Percentiles rank a stretch among this genome's conserved stretches.
phyloP scores from a whole-genome alignment of 1,284 basidiomycete genomes.

The Anthracocystis setariae region DNA sequence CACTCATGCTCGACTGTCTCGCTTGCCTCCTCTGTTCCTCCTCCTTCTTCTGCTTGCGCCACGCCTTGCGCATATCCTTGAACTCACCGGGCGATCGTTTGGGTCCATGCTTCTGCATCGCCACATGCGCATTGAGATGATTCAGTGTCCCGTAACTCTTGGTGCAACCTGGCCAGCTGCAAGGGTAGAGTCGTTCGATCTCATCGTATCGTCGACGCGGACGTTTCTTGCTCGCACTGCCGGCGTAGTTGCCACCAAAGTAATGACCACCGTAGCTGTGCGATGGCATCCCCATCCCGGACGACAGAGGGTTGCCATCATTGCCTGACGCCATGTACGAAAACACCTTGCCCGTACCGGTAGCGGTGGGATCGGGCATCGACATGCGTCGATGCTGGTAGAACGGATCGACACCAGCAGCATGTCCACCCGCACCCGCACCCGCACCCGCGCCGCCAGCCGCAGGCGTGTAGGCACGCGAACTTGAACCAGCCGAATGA shows the following conservation, averaged over 20 bases:
- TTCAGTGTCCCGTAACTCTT: constrained; percentile 89
- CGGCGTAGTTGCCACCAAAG: constrained; percentile 32
- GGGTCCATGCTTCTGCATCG: constrained; percentile 87
- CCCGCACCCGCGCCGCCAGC: too few relatives aligned
- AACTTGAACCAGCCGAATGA: constrained; percentile 12
- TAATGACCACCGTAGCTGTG: constrained; percentile 33
- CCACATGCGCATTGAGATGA: constrained; percentile 90
- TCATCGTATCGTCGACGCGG: constrained; percentile 60
- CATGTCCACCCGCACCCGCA: constrained; percentile 13
- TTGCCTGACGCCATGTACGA: constrained; percentile 54
- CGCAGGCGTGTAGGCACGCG: constrained; percentile 38
- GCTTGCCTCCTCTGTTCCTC: constrained; percentile 66
- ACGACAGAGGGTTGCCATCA: constrained; percentile 15
- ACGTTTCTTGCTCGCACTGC: constrained; percentile 51
- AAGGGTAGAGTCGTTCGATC: constrained; percentile 89
- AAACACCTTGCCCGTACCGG: constrained; percentile 40
- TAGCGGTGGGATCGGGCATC: constrained; percentile 30
- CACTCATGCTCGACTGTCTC: constrained; percentile 18
- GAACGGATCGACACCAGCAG: constrained; percentile 20
- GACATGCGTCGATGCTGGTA: constrained; percentile 40
- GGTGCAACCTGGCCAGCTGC: constrained; percentile 81
- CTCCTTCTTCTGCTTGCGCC: constrained; percentile 92
- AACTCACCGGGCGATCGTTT: constrained; percentile 90
- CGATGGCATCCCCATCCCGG: constrained; percentile 13
- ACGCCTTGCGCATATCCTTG: constrained; percentile 94